phyloP scores from a whole-genome alignment of 2,329 filamentous ascomycete genomes.

The Ophiostoma ips region DNA sequence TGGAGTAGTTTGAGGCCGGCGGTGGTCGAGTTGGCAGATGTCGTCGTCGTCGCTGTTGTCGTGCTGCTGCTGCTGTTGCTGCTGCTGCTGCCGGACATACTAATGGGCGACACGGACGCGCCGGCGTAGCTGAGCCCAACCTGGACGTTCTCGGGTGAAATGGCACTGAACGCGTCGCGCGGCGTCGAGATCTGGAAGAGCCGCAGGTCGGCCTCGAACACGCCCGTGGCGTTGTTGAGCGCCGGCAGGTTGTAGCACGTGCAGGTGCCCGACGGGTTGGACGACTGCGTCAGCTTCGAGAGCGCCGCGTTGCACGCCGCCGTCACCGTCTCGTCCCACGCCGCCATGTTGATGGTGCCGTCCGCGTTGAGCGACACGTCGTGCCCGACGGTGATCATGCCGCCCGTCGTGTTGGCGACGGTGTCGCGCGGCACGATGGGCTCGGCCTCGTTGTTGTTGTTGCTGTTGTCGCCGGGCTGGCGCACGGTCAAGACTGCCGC shows the following conservation, averaged over 20 bases:
- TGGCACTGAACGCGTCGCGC: conserved; percentile 36
- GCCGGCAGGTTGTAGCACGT: conserved; percentile 7
- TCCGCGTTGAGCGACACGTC: conserved; percentile 26
- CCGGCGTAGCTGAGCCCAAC: conserved; percentile 41
- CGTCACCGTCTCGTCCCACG: conserved; percentile 42
- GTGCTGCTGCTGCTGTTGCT: too few relatives aligned
- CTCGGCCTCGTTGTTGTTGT: conserved; percentile 7
- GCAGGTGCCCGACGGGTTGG: conserved; percentile 60
- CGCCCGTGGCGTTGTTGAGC: neutral
- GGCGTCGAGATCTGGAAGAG: conserved; percentile 40
- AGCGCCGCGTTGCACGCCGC: conserved; percentile 47
- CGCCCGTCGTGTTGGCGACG: neutral
- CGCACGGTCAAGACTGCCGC: conserved; percentile 11
- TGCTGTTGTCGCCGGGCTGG: neutral
- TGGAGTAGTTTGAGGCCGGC: conserved; percentile 35
- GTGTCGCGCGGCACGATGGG: conserved; percentile 12
- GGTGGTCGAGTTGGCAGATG: conserved; percentile 11
- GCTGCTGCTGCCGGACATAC: conserved; percentile 16
- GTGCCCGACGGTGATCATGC: conserved; percentile 2
- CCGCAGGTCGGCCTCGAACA: neutral
- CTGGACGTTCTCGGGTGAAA: conserved; percentile 37
- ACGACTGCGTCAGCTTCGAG: conserved; percentile 37
- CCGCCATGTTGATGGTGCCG: conserved; percentile 36
- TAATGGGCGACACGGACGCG: conserved; percentile 35
- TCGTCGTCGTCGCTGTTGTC: conserved; percentile 12